phyloP scores from a whole-genome alignment of 1,284 basidiomycete genomes.

The Boletus semigastroideus region DNA sequence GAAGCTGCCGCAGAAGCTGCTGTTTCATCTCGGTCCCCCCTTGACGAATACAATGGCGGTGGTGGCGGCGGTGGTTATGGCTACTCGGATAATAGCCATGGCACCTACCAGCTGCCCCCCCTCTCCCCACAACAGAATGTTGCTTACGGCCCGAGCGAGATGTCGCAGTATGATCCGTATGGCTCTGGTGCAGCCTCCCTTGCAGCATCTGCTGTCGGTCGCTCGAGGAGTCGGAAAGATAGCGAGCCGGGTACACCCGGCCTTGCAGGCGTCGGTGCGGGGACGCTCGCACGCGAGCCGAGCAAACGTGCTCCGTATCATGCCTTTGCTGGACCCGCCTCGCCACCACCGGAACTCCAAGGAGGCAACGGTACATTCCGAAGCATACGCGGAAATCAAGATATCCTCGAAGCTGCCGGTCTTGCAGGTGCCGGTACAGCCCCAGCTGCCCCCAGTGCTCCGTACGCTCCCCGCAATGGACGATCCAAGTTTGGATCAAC shows the following conservation, averaged over 20 bases:
- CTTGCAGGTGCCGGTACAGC: slow-evolving; percentile 20
- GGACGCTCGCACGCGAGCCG: slow-evolving; percentile 39
- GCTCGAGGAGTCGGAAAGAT: slow-evolving; percentile 33
- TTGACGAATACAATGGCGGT: slow-evolving; percentile 30
- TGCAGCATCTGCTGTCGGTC: slow-evolving; percentile 28
- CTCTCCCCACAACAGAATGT: slow-evolving; percentile 35
- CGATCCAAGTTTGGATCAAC: slow-evolving; percentile 27
- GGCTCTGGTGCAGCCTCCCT: slow-evolving; percentile 43
- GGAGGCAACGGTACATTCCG: slow-evolving; percentile 11
- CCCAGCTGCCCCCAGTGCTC: slow-evolving; percentile 13
- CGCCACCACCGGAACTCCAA: slow-evolving; percentile 15
- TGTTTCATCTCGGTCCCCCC: slow-evolving; percentile 48
- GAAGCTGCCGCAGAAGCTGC: slow-evolving; percentile 61
- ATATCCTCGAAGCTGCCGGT: slow-evolving; percentile 32
- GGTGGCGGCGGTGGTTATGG: slow-evolving; percentile 32
- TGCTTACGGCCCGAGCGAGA: slow-evolving; percentile 54
- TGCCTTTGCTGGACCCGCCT: slow-evolving; percentile 42
- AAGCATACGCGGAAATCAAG: slow-evolving; percentile 23
- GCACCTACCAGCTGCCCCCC: slow-evolving; percentile 57
- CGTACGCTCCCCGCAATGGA: slow-evolving; percentile 17
- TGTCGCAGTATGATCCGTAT: slow-evolving; percentile 41
- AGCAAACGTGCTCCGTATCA: slow-evolving; percentile 45
- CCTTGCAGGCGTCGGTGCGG: slow-evolving; percentile 38
- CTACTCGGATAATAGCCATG: slow-evolving; percentile 63
- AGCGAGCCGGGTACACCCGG: slow-evolving; percentile 36